phyloP scores from a whole-genome alignment of 2,329 filamentous ascomycete genomes.

The Pyricularia sp. region DNA sequence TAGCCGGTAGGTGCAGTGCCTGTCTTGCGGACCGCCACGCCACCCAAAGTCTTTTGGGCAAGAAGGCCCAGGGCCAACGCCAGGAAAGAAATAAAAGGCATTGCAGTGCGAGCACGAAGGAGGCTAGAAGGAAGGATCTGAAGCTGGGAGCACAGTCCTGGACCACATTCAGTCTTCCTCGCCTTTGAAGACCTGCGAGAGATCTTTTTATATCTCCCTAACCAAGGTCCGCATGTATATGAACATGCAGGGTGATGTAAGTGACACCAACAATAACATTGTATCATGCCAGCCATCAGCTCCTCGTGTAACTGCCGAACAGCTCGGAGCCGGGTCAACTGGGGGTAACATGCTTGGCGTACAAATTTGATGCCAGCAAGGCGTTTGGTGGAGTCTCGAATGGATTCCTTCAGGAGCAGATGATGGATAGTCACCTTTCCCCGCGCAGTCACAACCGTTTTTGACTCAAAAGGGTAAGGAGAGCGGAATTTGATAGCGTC shows the following conservation, averaged over 20 bases:
- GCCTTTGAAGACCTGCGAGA: not conserved
- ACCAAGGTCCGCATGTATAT: too few species aligned
- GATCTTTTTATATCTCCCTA: not conserved
- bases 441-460: not conserved
- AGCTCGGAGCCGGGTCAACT: not conserved
- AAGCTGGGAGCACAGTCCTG: not conserved
- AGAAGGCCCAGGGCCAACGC: not conserved
- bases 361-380: not conserved
- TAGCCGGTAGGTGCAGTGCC: constrained; percentile 13
- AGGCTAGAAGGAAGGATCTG: not conserved
- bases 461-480: not conserved
- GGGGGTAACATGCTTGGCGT: not conserved
- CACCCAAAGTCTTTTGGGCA: not conserved
- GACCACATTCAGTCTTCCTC: not conserved
- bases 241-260: not conserved
- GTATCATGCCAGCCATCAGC: not conserved
- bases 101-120: not conserved
- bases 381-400: not conserved
- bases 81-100: not conserved
- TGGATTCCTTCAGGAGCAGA: not conserved
- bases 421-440: not conserved
- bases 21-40: constrained; percentile 14
- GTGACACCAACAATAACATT: not conserved
- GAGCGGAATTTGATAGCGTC: not conserved
- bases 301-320: not conserved